Conservation (phyloP, 2,329 filamentous ascomycete genomes). For the Bipolaris victoriae region DNA sequence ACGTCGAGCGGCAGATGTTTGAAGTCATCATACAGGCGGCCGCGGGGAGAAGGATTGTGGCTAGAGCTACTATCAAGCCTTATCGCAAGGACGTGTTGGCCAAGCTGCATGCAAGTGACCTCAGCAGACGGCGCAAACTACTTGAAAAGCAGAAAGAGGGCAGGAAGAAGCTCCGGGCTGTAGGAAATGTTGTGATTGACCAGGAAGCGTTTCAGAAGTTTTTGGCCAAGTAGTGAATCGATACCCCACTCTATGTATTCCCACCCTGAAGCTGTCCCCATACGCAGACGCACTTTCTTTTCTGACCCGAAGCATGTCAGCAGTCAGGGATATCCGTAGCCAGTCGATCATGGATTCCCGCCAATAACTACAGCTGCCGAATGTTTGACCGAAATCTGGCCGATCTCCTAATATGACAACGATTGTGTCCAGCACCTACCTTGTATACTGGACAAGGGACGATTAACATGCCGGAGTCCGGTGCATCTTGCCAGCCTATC, state of each 20-base stretch:
- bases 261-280: background rate
- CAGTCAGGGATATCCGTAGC: background rate
- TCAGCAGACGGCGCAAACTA: constrained; percentile 80
- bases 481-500: background rate
- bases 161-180: constrained; percentile 80
- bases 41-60: constrained; percentile 80
- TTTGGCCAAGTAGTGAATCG: constrained; percentile 67
- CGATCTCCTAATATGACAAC: background rate
- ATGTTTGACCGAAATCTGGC: background rate
- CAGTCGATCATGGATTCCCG: background rate
- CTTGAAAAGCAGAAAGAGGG: constrained; percentile 97
- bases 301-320: background rate
- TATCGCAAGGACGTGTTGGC: constrained; percentile 94
- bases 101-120: constrained; percentile 91
- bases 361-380: background rate
- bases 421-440: background rate
- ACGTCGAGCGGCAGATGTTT: constrained; percentile 96
- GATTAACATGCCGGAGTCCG: background rate
- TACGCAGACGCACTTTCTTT: background rate
- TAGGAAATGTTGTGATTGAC: constrained; percentile 92
- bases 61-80: constrained; percentile 92
- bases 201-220: constrained; percentile 96
- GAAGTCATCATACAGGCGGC: constrained; percentile 95
- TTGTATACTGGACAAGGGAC: background rate
- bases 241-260: constrained; percentile 2